Percentiles rank a stretch among this genome's conserved stretches.
Conservation (phyloP, 1,284 basidiomycete genomes). For the Cryptococcus sp. region DNA sequence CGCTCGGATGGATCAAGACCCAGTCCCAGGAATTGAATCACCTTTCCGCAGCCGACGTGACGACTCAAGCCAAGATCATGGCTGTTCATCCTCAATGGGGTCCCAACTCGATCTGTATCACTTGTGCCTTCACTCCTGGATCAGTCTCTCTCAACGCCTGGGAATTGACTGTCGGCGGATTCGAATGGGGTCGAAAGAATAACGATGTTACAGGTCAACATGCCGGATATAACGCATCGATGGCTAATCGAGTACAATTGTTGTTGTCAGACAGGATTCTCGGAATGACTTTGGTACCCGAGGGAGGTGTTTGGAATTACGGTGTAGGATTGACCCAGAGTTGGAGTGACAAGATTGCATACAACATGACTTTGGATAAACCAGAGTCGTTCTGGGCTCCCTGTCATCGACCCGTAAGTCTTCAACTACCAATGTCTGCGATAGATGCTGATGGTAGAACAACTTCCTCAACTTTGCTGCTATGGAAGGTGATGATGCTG, state of each 20-base stretch:
- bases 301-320: slow-evolving; percentile 91
- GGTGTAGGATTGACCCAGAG: slow-evolving; percentile 85
- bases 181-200: slow-evolving; percentile 98
- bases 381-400: slow-evolving; percentile 95
- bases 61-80: slow-evolving; percentile 94
- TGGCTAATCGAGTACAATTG: slow-evolving; percentile 95
- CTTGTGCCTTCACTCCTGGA: slow-evolving; percentile 94
- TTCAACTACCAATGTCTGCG: slow-evolving; percentile 5
- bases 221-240: slow-evolving; percentile 90
- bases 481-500: slow-evolving; percentile 79
- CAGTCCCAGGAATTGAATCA: slow-evolving; percentile 87
- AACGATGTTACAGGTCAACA: slow-evolving; percentile 78
- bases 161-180: slow-evolving; percentile 81
- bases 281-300: slow-evolving; percentile 84
- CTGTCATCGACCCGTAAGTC: slow-evolving; percentile 65
- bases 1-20: slow-evolving; percentile 97
- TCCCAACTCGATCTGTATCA: slow-evolving; percentile 88
- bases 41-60: slow-evolving; percentile 89
- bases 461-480: slow-evolving; percentile 88
- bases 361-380: slow-evolving; percentile 82
- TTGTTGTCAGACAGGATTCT: slow-evolving; percentile 89
- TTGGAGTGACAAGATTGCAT: slow-evolving; percentile 80
- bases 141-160: slow-evolving; percentile 94
- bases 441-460: slow-evolving; percentile 49
- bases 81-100: slow-evolving; percentile 92